A percentile compares a stretch with the other conserved stretches of the same genome.
Evolutionary conservation across 345 rosid genomes (phyloP).

Genomic region (Mercurialis annua): DNA sequence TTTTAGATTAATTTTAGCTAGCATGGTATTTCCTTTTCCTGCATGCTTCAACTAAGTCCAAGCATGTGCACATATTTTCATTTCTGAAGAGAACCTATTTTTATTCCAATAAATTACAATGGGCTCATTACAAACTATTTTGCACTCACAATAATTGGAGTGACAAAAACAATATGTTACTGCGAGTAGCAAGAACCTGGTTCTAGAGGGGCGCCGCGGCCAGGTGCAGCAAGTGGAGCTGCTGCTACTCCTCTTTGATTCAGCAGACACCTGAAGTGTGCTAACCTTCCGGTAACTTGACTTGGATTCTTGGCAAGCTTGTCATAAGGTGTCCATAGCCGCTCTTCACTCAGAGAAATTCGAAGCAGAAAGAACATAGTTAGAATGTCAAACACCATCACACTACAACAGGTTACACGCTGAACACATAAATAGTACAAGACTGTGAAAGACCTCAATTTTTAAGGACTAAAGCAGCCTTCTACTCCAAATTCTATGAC

Average conservation of each 20-base stretch:
- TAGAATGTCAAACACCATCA: not conserved
- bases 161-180: constrained; percentile 14
- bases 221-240: constrained; percentile 48
- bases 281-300: constrained; percentile 44
- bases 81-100: not conserved
- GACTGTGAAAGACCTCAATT: not conserved
- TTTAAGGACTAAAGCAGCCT: not conserved
- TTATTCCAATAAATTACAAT: not conserved
- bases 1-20: not conserved
- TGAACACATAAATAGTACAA: not conserved
- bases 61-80: too few species aligned
- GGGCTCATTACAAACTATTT: not conserved
- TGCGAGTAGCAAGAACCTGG: constrained; percentile 65
- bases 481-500: not conserved
- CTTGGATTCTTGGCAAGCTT: constrained; percentile 45
- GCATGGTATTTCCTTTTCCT: not conserved
- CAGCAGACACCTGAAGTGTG: constrained; percentile 66
- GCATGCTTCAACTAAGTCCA: not conserved
- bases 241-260: constrained; percentile 73
- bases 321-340: constrained; percentile 60
- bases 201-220: constrained; percentile 44
- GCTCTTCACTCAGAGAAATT: constrained; percentile 35
- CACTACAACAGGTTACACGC: not conserved
- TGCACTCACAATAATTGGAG: not conserved
- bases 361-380: not conserved